Evolutionary conservation across 2,329 filamentous ascomycete genomes (phyloP), one percentile per base, ranked within the genome.

Genomic region (Coniochaeta sp.): DNA sequence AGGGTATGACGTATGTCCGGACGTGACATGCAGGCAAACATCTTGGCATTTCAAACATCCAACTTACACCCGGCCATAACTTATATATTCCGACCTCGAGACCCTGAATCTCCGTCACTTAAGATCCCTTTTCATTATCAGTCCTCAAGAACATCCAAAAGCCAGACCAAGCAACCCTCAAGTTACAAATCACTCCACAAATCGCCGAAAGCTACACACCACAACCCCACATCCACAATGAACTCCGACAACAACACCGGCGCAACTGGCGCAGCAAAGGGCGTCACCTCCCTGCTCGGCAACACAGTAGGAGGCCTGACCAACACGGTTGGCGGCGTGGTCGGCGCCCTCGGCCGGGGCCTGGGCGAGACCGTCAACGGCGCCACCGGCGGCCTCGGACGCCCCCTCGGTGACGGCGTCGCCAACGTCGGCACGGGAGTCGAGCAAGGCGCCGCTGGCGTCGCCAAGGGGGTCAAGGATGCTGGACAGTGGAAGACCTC

Each of bases 401-500:
- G 76, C 60, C 81, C 82, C 1, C 67, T 87, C 1, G 84, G 84
- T 8, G 80, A 87, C 65, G 82, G 77, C 1, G 60, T 87, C 14
- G 75, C 77, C 8, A 81, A 77, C 64, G 67, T 83, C 8, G 81
- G 81, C 6, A 79, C 76, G 1, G 83, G 83, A 0, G 64, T 87
- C 2, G 76, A 85, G 72, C 74, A 76, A 52, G 84, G 81, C 1
- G 70, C 63, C 77, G 40, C 73, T 50, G 73, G 71, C 55, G 74
- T 85, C 1, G 78, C 79, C 16, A 77, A 81, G 71, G 82, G 83
- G 0, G 78, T 82, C 7, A 82, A 86, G 71, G 74, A 84, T 66
- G 83, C 83, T 12, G 83, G 84, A 3, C 71, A 85, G 68, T 84
- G 82, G 81, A 81, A 81, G 73, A 76, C 12, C 17, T 43, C 56